Conservation (phyloP, 2,329 filamentous ascomycete genomes). For the Fusarium sp. region DNA sequence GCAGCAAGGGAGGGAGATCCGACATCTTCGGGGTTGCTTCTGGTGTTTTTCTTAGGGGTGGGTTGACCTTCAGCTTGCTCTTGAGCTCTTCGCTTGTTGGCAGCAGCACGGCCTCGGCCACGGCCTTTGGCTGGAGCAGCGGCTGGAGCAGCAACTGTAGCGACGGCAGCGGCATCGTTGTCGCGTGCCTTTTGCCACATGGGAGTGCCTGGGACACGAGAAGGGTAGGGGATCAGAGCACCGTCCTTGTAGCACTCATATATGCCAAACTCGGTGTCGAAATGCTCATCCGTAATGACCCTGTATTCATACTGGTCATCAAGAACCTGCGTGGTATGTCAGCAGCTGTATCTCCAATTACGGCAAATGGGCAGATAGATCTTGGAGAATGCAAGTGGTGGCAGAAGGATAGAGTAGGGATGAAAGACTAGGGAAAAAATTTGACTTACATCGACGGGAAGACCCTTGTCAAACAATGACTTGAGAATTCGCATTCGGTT, state of each 20-base stretch:
- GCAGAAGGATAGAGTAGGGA: constrained; percentile 11
- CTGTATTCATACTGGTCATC: constrained; percentile 60
- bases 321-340: constrained; percentile 48
- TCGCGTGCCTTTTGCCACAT: constrained; percentile 54
- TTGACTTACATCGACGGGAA: constrained; percentile 62
- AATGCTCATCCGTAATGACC: constrained; percentile 57
- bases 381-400: constrained; percentile 38
- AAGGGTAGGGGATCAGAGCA: constrained; percentile 58
- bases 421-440: constrained; percentile 18
- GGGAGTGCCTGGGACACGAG: constrained; percentile 56
- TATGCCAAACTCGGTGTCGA: constrained; percentile 56
- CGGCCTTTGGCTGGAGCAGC: constrained; percentile 45
- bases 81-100: constrained; percentile 62
- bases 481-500: constrained; percentile 59
- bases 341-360: constrained; percentile 28
- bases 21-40: constrained; percentile 49
- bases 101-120: constrained; percentile 50
- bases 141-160: constrained; percentile 43
- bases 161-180: constrained; percentile 52
- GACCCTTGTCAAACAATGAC: constrained; percentile 55
- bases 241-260: constrained; percentile 57
- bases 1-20: constrained; percentile 40
- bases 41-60: constrained; percentile 60
- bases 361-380: constrained; percentile 16
- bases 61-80: constrained; percentile 62